Percentiles rank a stretch among this genome's conserved stretches.
Evolutionary conservation across 768 basidiomycete genomes (phyloP).

Genomic region (Exsudoporus frostii): DNA sequence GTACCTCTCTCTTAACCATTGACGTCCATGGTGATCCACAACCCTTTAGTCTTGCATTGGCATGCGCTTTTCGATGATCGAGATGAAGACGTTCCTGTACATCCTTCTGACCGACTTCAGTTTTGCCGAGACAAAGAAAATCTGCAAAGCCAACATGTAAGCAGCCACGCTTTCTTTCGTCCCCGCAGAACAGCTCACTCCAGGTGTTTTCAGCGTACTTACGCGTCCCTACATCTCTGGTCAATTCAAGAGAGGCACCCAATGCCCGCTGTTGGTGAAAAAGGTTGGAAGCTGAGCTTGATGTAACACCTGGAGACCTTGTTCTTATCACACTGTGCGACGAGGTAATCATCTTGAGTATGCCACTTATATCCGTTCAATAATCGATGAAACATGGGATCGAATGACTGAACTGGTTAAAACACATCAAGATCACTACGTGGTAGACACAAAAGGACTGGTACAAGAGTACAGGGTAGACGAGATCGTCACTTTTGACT

Average conservation of each 20-base stretch:
- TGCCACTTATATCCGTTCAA: not conserved
- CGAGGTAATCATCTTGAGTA: not conserved
- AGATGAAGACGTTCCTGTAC: slow-evolving; percentile 76
- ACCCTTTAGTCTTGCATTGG: slow-evolving; percentile 74
- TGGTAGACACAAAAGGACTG: slow-evolving; percentile 5
- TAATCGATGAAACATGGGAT: not conserved
- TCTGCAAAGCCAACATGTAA: slow-evolving; percentile 62
- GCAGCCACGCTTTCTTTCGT: slow-evolving; percentile 18
- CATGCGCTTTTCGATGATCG: slow-evolving; percentile 77
- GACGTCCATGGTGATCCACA: not conserved
- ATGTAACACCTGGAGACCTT: not conserved
- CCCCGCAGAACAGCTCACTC: not conserved
- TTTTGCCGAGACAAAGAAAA: slow-evolving; percentile 51
- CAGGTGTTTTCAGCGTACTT: slow-evolving; percentile 43
- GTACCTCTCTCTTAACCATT: slow-evolving; percentile 25
- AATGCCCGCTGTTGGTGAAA: slow-evolving; percentile 56
- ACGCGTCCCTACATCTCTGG: slow-evolving; percentile 61
- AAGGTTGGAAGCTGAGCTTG: slow-evolving; percentile 20
- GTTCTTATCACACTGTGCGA: not conserved
- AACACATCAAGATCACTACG: slow-evolving; percentile 14
- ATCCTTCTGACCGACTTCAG: slow-evolving; percentile 65
- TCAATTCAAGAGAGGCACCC: slow-evolving; percentile 55
- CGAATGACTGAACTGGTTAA: not conserved
- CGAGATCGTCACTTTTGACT: not conserved
- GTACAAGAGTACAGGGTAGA: slow-evolving; percentile 9